Evolutionary conservation across 2,329 filamentous ascomycete species (phyloP), one percentile per base, ranked within the genome.

Genomic region (Lachnellula willkommii): DNA sequence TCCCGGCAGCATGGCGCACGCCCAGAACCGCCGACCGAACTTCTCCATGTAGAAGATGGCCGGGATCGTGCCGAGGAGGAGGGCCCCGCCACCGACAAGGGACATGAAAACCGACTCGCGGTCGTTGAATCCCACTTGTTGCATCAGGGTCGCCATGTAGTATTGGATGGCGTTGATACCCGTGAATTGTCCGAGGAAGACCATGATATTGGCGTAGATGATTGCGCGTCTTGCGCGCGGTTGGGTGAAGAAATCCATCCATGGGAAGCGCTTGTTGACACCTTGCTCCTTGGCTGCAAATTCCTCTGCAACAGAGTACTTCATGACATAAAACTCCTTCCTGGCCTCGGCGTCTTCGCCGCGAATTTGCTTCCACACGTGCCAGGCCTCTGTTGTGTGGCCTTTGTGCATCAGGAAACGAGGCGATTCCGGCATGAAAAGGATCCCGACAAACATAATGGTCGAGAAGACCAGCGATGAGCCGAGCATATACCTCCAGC

Each of bases 401-500:
- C 81, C 79, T 70, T 87, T 87, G 77, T 88, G 85, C 79, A 89
- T 83, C 24, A 89, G 75, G 71, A 77, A 89, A 35, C 87, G 80
- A 0, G 87, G 86, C 3, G 77, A 81, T 67, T 89, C 86, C 0
- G 86, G 86, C 66, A 89, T 80, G 74, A 87, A 89, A 1, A 89
- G 73, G 78, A 89, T 89, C 52, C 86, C 84, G 39, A 75, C 55
- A 22, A 79, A 70, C 75, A 84, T 81, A 63, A 82, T 80, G 35
- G 80, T 84, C 0, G 83, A 87, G 71, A 89, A 89, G 43, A 89
- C 68, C 1, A 89, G 77, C 0, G 86, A 89, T 1, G 83, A 87
- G 4, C 86, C 87, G 1, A 90, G 80, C 58, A 90, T 89, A 68
- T 83, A 89, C 39, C 87, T 78, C 87, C 87, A 90, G 73, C 85